phyloP scores from a whole-genome alignment of 139 green algal genomes.

The Klebsormidium nitens region DNA sequence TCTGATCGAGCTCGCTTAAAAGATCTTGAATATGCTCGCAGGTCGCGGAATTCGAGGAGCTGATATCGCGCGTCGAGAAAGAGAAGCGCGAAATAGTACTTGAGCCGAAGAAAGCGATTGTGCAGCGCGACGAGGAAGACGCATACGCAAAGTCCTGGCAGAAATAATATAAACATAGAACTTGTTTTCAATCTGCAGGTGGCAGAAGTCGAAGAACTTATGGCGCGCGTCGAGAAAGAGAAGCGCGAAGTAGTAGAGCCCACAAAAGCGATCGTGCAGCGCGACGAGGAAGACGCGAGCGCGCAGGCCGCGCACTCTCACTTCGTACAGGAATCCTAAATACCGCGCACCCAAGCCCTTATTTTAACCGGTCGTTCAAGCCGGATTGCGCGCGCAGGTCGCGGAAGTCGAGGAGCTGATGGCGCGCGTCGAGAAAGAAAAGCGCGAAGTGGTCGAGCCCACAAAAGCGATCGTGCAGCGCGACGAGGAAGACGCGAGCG shows the following conservation, averaged over 20 bases:
- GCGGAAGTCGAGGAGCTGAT: constrained; percentile 60
- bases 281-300: constrained; percentile 48
- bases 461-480: constrained; percentile 56
- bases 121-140: constrained; percentile 54
- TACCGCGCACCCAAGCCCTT: no score
- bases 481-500: constrained; percentile 49
- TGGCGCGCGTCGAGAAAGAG: constrained; percentile 48
- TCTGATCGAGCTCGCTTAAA: no score
- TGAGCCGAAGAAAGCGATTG: constrained; percentile 59
- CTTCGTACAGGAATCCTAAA: no score
- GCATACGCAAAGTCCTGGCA: constrained; percentile 24
- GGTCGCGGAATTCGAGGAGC: constrained; percentile 52
- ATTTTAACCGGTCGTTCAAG: no score
- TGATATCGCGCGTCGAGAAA: constrained; percentile 46
- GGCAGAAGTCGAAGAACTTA: constrained; percentile 57
- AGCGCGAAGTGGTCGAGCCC: constrained; percentile 65
- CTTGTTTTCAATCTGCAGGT: no score
- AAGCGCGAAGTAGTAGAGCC: constrained; percentile 66
- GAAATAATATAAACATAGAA: no score
- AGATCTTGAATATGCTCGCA: no score
- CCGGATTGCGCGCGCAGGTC: no score
- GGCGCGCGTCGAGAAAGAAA: constrained; percentile 50
- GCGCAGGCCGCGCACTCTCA: constrained; percentile 28
- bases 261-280: constrained; percentile 55
- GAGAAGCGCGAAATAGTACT: constrained; percentile 66